These are phyloP conservation scores for Yarrowia divulgata DNA, from an alignment of 805 yeast genomes.

Conservation along the genomic window DNA sequence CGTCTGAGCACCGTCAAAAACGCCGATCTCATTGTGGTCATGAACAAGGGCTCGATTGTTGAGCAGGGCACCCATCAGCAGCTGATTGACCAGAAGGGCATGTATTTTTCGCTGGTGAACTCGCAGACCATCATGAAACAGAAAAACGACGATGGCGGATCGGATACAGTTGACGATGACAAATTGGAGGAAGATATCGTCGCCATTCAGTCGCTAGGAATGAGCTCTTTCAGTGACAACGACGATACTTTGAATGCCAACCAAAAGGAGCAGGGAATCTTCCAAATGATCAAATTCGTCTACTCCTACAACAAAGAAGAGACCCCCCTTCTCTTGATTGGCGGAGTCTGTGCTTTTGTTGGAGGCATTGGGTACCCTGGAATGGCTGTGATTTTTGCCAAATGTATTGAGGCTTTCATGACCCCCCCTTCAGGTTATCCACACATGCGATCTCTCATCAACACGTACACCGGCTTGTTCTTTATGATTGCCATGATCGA, in stretches of 20 bases:
- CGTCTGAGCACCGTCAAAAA: constrained; percentile 63
- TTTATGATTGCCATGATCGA: constrained; percentile 51
- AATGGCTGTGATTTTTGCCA: constrained; percentile 51
- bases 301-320: constrained; percentile 46
- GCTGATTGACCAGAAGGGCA: constrained; percentile 48
- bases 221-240: background rate
- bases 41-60: constrained; percentile 59
- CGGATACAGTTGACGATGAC: constrained; percentile 9
- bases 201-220: constrained; percentile 13
- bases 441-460: constrained; percentile 50
- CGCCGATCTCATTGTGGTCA: constrained; percentile 64
- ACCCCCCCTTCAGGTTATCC: constrained; percentile 47
- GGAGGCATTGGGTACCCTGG: constrained; percentile 53
- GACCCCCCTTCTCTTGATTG: constrained; percentile 44
- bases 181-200: constrained; percentile 19
- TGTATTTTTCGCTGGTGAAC: constrained; percentile 50
- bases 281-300: constrained; percentile 39
- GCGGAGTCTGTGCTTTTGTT: constrained; percentile 46
- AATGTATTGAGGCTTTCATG: constrained; percentile 49
- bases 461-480: constrained; percentile 49
- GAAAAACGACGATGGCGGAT: background rate
- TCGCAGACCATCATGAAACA: constrained; percentile 49
- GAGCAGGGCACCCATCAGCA: constrained; percentile 56
- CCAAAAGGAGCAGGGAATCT: constrained; percentile 24
- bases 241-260: background rate